A percentile compares a stretch with the other conserved stretches of the same genome.
Conservation (phyloP, 2,329 filamentous ascomycete genomes). For the Aspergillus oerlinghausenensis region DNA sequence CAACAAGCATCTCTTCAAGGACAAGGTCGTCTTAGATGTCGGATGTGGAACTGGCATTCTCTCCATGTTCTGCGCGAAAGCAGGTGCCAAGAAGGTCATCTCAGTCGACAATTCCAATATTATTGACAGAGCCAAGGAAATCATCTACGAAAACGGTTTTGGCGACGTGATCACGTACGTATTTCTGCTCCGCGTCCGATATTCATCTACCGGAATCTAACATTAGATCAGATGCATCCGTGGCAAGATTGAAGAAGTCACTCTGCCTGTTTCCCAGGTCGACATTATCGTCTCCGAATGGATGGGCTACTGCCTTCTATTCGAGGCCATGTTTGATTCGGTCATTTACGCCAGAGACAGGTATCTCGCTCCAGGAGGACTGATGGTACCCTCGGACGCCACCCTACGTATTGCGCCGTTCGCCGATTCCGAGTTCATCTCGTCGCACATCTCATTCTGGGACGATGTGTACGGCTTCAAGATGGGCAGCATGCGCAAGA, state of each 20-base stretch:
- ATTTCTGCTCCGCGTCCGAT: not conserved
- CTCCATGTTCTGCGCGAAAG: conserved; percentile 90
- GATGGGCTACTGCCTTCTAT: conserved; percentile 94
- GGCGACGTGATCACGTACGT: conserved; percentile 62
- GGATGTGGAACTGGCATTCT: conserved; percentile 83
- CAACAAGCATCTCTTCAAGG: conserved; percentile 80
- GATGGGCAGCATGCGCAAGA: conserved; percentile 83
- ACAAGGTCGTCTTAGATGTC: conserved; percentile 84
- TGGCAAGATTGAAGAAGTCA: conserved; percentile 84
- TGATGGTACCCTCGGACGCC: conserved; percentile 82
- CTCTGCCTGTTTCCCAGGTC: conserved; percentile 70
- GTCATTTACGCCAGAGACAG: conserved; percentile 83
- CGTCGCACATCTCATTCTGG: conserved; percentile 81
- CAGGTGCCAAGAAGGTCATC: conserved; percentile 79
- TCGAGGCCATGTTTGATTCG: conserved; percentile 93
- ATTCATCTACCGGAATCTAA: conserved; percentile 3
- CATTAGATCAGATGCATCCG: conserved; percentile 55
- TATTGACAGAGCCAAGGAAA: conserved; percentile 79
- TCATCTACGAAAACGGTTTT: conserved; percentile 75
- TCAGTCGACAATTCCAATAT: conserved; percentile 92
- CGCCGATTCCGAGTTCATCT: conserved; percentile 70
- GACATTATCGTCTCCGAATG: conserved; percentile 96
- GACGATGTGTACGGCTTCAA: conserved; percentile 90
- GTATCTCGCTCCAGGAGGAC: conserved; percentile 73
- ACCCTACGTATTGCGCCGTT: conserved; percentile 79